Conservation (phyloP, 768 basidiomycete species). For the Symmetrospora coprosmae region DNA sequence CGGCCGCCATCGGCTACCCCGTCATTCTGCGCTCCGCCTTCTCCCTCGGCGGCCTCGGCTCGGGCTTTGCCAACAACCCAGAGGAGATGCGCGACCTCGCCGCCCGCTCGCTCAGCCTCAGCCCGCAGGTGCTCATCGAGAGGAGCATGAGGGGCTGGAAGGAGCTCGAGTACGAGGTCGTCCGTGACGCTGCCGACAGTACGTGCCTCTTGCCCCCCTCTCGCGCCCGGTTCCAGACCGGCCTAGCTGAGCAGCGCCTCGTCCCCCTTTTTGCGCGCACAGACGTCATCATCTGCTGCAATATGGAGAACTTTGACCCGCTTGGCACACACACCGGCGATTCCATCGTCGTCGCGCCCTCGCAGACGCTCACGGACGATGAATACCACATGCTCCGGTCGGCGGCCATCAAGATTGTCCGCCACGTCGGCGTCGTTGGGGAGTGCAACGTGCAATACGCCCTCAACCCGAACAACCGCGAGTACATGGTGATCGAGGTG, state of each 20-base stretch:
- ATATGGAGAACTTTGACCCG: constrained; percentile 97
- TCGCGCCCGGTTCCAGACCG: neutral
- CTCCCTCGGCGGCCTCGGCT: constrained; percentile 93
- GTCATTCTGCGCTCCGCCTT: constrained; percentile 89
- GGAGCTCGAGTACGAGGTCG: constrained; percentile 97
- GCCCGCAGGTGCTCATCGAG: constrained; percentile 92
- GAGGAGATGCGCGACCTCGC: constrained; percentile 89
- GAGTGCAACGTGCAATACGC: constrained; percentile 99
- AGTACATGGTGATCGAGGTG: constrained; percentile 97
- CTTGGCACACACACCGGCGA: constrained; percentile 98
- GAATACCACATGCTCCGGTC: constrained; percentile 92
- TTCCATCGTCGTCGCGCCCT: constrained; percentile 97
- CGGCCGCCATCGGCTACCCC: constrained; percentile 83
- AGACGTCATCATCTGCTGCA: constrained; percentile 95
- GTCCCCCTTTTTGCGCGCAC: neutral
- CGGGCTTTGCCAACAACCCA: constrained; percentile 87
- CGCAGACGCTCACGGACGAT: constrained; percentile 79
- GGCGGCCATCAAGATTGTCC: constrained; percentile 86
- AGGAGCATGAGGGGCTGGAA: constrained; percentile 99
- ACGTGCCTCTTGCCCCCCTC: constrained; percentile 36
- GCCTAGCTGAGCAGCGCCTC: neutral
- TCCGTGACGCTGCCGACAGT: constrained; percentile 81
- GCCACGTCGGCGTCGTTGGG: constrained; percentile 58
- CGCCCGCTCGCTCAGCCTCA: constrained; percentile 75
- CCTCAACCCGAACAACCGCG: constrained; percentile 74